A percentile compares a stretch with the other conserved stretches of the same genome.
phyloP scores from a whole-genome alignment of 73 alveolate species.

The Effrenium voratum region DNA sequence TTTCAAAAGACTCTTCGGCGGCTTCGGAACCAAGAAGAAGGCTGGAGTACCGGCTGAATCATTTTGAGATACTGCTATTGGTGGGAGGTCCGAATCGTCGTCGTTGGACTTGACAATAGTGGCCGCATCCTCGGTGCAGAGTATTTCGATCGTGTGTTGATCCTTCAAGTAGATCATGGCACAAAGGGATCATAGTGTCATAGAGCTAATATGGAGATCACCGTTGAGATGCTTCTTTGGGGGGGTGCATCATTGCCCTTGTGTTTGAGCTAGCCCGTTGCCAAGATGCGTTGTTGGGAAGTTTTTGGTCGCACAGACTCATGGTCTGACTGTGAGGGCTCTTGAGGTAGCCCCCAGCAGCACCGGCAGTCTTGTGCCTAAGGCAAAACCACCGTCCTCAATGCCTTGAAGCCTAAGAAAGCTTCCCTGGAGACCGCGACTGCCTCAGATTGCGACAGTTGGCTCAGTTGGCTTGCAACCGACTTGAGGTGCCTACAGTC shows the following conservation, averaged over 20 bases:
- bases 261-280: too few relatives aligned
- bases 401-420: constrained; percentile 95
- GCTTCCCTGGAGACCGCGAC: constrained; percentile 90
- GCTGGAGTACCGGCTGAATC: constrained; percentile 1
- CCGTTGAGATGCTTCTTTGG: too few relatives aligned
- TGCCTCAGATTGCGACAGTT: neutral
- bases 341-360: too few relatives aligned
- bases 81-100: constrained; percentile 95
- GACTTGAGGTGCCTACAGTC: constrained; percentile 66
- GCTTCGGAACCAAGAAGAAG: constrained; percentile 95
- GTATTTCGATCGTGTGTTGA: neutral
- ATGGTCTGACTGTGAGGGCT: too few relatives aligned
- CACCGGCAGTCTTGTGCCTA: too few relatives aligned
- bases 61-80: neutral
- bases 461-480: neutral
- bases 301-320: too few relatives aligned
- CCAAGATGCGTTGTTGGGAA: too few relatives aligned
- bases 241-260: too few relatives aligned
- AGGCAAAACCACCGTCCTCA: constrained; percentile 96
- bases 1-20: constrained; percentile 95
- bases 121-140: constrained; percentile 46
- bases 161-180: neutral
- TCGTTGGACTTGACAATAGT: constrained; percentile 96
- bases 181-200: neutral
- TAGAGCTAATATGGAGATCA: too few relatives aligned